Evolutionary conservation across 306 rosid species (phyloP).

Genomic region (Cicer pinnatifidum): DNA sequence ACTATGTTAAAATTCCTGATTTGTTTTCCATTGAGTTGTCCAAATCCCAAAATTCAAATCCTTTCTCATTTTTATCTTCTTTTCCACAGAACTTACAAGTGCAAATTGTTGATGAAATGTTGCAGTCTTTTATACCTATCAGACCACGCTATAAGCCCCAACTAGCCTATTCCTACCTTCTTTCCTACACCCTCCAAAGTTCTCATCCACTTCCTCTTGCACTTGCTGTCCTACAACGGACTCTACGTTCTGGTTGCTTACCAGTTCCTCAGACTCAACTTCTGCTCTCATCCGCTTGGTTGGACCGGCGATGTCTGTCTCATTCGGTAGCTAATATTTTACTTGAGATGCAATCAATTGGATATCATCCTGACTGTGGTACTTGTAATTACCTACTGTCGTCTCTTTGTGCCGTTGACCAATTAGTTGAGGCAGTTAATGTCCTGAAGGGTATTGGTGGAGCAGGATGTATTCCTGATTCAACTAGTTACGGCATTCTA

Average conservation of each 20-base stretch:
- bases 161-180: constrained; percentile 59
- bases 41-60: constrained; percentile 60
- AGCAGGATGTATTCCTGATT: constrained; percentile 78
- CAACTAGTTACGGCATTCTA: constrained; percentile 61
- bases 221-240: constrained; percentile 69
- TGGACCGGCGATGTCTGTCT: constrained; percentile 49
- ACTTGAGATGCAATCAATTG: constrained; percentile 69
- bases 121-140: constrained; percentile 69
- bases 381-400: constrained; percentile 68
- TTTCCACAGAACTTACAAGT: constrained; percentile 54
- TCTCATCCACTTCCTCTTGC: constrained; percentile 65
- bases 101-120: constrained; percentile 71
- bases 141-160: constrained; percentile 64
- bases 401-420: constrained; percentile 74
- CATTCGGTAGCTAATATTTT: constrained; percentile 56
- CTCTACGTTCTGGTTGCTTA: constrained; percentile 70
- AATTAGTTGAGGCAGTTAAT: constrained; percentile 65
- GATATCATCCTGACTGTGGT: constrained; percentile 67
- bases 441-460: constrained; percentile 75
- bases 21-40: constrained; percentile 52
- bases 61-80: constrained; percentile 70
- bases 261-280: constrained; percentile 69
- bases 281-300: constrained; percentile 74
- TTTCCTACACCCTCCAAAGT: constrained; percentile 66
- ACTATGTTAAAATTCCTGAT: constrained; percentile 67